Percentiles rank a stretch among this genome's conserved stretches.
phyloP scores from a whole-genome alignment of 768 basidiomycete species.

The Termitomyces sp. region DNA sequence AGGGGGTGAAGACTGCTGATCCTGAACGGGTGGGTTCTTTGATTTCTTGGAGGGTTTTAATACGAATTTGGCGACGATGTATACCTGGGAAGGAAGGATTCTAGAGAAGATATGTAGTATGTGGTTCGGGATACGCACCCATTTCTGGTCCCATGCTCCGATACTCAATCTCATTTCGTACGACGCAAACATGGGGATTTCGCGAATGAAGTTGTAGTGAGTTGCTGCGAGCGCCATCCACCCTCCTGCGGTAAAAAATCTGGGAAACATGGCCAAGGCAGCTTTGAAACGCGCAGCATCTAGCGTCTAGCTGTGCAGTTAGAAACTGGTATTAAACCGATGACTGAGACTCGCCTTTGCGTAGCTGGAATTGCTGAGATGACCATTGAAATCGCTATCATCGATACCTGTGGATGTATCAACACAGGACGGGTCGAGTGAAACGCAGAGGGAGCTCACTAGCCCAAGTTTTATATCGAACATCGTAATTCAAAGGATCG shows the following conservation, averaged over 20 bases:
- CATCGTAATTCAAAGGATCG: conserved; percentile 47
- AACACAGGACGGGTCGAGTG: background rate
- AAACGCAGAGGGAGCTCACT: conserved; percentile 42
- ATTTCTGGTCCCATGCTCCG: conserved; percentile 74
- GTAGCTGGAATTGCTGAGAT: conserved; percentile 81
- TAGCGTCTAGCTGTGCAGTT: conserved; percentile 27
- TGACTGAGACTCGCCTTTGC: conserved; percentile 49
- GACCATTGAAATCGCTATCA: conserved; percentile 70
- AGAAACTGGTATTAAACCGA: background rate
- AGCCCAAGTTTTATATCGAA: conserved; percentile 47
- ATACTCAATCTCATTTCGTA: conserved; percentile 62
- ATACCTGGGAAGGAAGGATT: conserved; percentile 46
- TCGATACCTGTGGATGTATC: conserved; percentile 46
- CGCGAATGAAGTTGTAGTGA: conserved; percentile 65
- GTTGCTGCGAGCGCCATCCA: conserved; percentile 63
- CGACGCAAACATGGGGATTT: conserved; percentile 58
- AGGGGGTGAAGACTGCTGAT: no score
- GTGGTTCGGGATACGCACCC: conserved; percentile 34
- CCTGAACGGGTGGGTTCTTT: conserved; percentile 8
- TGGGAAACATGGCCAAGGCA: conserved; percentile 48
- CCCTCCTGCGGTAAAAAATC: conserved; percentile 56
- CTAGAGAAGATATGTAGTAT: background rate
- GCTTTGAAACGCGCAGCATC: conserved; percentile 48
- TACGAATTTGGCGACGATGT: conserved; percentile 60
- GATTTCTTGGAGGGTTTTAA: conserved; percentile 42